Base-by-base conservation (phyloP, 371 early-diverging fungal species). In the Parasitella parasitica region DNA sequence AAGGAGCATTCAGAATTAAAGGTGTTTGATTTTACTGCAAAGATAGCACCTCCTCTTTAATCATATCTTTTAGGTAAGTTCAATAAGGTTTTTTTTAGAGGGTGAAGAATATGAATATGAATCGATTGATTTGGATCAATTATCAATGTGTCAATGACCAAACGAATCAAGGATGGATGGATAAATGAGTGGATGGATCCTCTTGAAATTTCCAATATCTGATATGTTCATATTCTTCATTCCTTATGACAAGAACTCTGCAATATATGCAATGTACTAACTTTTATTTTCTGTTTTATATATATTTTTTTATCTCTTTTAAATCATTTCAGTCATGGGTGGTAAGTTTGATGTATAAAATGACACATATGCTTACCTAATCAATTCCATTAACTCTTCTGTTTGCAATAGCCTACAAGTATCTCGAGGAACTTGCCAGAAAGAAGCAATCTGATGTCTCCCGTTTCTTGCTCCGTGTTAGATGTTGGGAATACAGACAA, bases 361-460 rank as follows among this genome's bases (percentile, higher is more conserved):
- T 41, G 20, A 41, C 41, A 18, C 41, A 18, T 41, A 4, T 20
- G 41, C 41, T 41, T 41, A 41, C 41, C 41, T 41, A 41, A 41
- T 41, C 41, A 41, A 18, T 41, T 34, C 13, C 46, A 32, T 34
- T 46, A 20, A 22, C 13, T 57, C 6, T 20, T 20, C n/a, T 55
- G 3, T 28, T 30, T 1, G 20, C 41, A 30, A 46, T 34, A 57
- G 94, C 95, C 70, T 91, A 93, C 85, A 93, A 97, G 83, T 97
- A 98, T 81, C 86, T 98, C 71, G 95, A 94, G 87, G 96, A 96
- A 85, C 90, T 99, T 72, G 90, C 92, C 81, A 96, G 94, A 88
- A 94, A 97, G 92, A 99, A 98, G 88, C 98, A 99, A 89, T 91
- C 92, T 54, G 98, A 98, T 87, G 97, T 97, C 68, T 90, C 97